Base-by-base conservation (phyloP, 2,329 filamentous ascomycete genomes). In the Aspergillus alliaceus region DNA sequence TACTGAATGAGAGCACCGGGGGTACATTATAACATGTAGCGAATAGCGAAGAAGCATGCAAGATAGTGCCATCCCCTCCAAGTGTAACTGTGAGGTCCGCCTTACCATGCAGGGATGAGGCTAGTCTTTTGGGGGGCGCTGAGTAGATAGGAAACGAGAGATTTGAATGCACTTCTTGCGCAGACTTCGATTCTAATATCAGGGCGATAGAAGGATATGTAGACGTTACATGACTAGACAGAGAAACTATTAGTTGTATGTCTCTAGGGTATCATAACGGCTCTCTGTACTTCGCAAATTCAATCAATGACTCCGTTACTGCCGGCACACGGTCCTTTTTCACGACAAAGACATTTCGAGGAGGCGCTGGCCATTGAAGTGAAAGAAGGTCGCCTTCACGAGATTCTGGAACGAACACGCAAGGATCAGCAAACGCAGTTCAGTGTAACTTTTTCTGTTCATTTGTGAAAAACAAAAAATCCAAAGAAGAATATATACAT, bases 1-100 rank as follows among this genome's bases (percentile, higher is more conserved):
- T 97, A 71, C 92, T 96, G 71, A 99, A 99, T 1, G 91, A 92
- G 7, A 99, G 80, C 32, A 99, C 90, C 0, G 95, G 95, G 0
- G 95, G 95, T 0, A 99, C 93, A 42, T 86, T 86, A 2, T 84
- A 81, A 44, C 90, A 87, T 35, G 90, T 88, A 58, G 91, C 91
- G 77, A 96, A 98, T 5, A 97, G 82, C 53, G 90, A 93, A 2
- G 91, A 89, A 0, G 92, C 92, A 58, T 90, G 90, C 47, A 96
- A 76, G 53, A 96, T 93, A 2, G 92, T 96, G 59, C 92, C 92
- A 73, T 99, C 95, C 40, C 95, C 95, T 53, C 95, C 95, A 50
- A 99, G 86, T 0, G 95, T 98, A 42, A 91, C 87, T 22, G 93
- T 88, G 57, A 97, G 81, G 69, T 99, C 95, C 58, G 96, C 88